Evolutionary conservation across 768 basidiomycete genomes (phyloP), one percentile per base, ranked within the genome.

Genomic region (Leccinum longicurvipes): DNA sequence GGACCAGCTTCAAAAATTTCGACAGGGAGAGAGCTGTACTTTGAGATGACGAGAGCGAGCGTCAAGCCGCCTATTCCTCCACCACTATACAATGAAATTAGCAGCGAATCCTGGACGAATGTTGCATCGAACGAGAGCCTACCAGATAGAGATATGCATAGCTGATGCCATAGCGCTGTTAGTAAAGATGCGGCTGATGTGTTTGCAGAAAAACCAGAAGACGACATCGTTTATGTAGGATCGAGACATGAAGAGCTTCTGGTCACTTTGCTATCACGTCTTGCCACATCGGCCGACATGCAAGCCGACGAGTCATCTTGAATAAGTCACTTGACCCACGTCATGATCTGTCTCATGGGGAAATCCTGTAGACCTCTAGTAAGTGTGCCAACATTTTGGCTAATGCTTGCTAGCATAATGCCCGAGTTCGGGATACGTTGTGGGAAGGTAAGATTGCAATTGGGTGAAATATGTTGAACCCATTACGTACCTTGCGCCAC

Each of bases 1-100:
- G 73, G 59, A 3, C 77, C 67, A 7, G 74, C 68, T 52, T 81
- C 79, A 57, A 77, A 80, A 15, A 80, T 55, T 15, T 74, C 70
- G 6, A 80, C 66, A 0, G 72, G 66, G 14, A 72, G 57, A 1
- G 57, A 61, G 47, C 57, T 55, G 44, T 64, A 54, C 41, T 68
- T 67, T 1, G 59, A 60, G 21, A 76, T 53, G 0, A 70, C 66
- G 27, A 69, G 52, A 1, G 74, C 74, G 10, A 73, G 64, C 27
- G 50, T 65, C 28, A 76, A 58, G 3, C 76, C 75, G 12, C 69
- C 76, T 42, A 76, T 71, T 1, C 76, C 76, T 9, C 73, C 76
- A 15, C 75, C 76, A 25, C 75, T 77, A 48, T 77, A 48, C 4
- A 12, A 44, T 1, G 23, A 24, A 1, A 19, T 55, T 15, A 55